Base-by-base conservation (phyloP, 306 rosid species). In the Sicyos baderoa region DNA sequence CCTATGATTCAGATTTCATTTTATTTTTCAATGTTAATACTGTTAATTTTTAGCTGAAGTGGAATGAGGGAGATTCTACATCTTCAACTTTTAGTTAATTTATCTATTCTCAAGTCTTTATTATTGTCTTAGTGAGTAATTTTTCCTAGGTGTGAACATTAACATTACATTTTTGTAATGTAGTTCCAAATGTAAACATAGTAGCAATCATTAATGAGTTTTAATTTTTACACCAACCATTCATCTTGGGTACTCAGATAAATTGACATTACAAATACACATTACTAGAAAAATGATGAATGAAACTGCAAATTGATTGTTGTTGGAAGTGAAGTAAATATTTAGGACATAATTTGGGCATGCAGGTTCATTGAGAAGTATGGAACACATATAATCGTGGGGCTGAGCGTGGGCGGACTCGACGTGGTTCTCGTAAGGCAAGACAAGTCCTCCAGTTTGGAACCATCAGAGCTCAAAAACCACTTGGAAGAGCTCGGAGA, bases 371-470 rank as follows among this genome's bases (percentile, higher is more conserved):
- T 93, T 18, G 91, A 93, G 76, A 80, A 82, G 16, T 93, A 81
- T 71, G 99, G 99, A 74, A 93, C 99, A 5, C 99, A 93, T 79
- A 78, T 93, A 78, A 74, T 93, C 42, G 99, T 93, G 70, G 97
- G 97, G 56, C 82, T 93, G 55, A 63, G 96, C 85, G 62, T 93
- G 59, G 99, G 99, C 0, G 99, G 96, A 17, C 76, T 79, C 35
- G 99, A 93, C 77, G 74, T 77, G 22, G 83, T 90, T 74, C 53
- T 86, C 2, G 97, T 88, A 4, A 93, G 86, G 81, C 96, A 93
- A 79, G 96, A 90, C 19, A 76, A 23, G 59, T 77, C 96, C 25
- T 93, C 91, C 19, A 63, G 67, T 8, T 49, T 93, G 70, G 87
- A 49, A 32, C 81, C 88, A 55, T 88, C 91, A 5, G 94, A 89